These are phyloP conservation scores for Trichoderma koningii DNA, from an alignment of 2,329 filamentous ascomycete species.

Conservation along the genomic window DNA sequence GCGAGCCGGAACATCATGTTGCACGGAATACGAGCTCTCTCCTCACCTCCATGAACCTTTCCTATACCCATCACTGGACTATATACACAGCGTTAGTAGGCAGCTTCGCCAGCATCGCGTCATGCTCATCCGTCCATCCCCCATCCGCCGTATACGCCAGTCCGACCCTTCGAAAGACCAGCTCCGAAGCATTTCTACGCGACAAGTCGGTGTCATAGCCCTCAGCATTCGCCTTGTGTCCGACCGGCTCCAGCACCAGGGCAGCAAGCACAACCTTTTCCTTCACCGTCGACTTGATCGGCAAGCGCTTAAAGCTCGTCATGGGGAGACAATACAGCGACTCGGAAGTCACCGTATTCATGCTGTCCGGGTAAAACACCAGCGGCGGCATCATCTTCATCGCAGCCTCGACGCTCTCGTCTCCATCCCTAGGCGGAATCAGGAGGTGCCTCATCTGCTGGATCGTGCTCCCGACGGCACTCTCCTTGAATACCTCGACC, in stretches of 20 bases:
- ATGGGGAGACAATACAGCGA: slow-evolving; percentile 13
- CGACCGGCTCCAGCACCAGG: slow-evolving; percentile 17
- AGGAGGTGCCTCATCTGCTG: background rate
- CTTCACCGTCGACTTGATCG: slow-evolving; percentile 7
- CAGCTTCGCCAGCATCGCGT: background rate
- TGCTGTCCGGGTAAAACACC: slow-evolving; percentile 20
- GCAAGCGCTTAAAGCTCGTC: slow-evolving; percentile 21
- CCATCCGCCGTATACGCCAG: slow-evolving; percentile 24
- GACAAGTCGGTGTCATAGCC: slow-evolving; percentile 16
- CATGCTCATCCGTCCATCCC: slow-evolving; percentile 9
- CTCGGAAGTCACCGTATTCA: background rate
- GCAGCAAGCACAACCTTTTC: slow-evolving; percentile 18
- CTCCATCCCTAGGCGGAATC: background rate
- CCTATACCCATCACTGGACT: background rate
- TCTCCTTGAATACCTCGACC: slow-evolving; percentile 4
- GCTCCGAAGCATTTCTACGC: slow-evolving; percentile 1
- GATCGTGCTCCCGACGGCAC: slow-evolving; percentile 1
- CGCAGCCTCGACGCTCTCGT: background rate
- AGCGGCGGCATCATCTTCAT: slow-evolving; percentile 8
- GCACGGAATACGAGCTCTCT: no score
- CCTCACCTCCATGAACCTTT: no score
- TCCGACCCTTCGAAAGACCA: slow-evolving; percentile 21
- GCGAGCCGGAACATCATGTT: no score
- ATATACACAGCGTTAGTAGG: background rate
- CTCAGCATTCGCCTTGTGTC: slow-evolving; percentile 17